These are phyloP conservation scores for Leccinum olivaceopallidum DNA, from an alignment of 768 basidiomycete genomes.

Conservation along the genomic window DNA sequence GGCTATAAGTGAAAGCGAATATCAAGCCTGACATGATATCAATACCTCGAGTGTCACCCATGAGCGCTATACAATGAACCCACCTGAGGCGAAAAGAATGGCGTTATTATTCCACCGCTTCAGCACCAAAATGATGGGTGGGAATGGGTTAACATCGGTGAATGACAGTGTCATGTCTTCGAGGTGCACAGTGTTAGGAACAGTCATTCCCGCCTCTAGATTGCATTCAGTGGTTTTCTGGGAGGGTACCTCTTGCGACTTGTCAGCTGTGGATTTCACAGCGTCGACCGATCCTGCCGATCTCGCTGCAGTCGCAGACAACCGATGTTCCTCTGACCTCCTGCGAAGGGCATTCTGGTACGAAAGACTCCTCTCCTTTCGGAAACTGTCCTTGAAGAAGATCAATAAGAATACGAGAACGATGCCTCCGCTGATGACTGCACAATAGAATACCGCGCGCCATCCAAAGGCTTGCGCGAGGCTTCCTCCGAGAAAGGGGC, in stretches of 20 bases:
- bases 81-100: slow-evolving; percentile 44
- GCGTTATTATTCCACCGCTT: slow-evolving; percentile 65
- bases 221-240: neutral
- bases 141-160: slow-evolving; percentile 70
- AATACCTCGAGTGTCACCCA: neutral
- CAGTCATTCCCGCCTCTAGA: slow-evolving; percentile 9
- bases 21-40: slow-evolving; percentile 49
- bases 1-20: slow-evolving; percentile 70
- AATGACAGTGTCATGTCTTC: slow-evolving; percentile 54
- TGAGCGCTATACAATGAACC: neutral
- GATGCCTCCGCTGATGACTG: slow-evolving; percentile 57
- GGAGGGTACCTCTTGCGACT: slow-evolving; percentile 9
- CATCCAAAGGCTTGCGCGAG: slow-evolving; percentile 69
- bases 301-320: slow-evolving; percentile 4
- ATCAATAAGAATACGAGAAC: slow-evolving; percentile 57
- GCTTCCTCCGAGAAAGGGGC: slow-evolving; percentile 70
- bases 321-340: slow-evolving; percentile 32
- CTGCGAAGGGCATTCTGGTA: slow-evolving; percentile 69
- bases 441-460: slow-evolving; percentile 87
- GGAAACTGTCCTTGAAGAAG: slow-evolving; percentile 80
- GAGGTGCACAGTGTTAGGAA: slow-evolving; percentile 1
- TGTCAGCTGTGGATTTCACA: neutral
- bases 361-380: slow-evolving; percentile 75
- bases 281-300: slow-evolving; percentile 1
- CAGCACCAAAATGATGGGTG: slow-evolving; percentile 58